phyloP scores from a whole-genome alignment of 2,329 filamentous ascomycete genomes.

The Colletotrichum abscissum region DNA sequence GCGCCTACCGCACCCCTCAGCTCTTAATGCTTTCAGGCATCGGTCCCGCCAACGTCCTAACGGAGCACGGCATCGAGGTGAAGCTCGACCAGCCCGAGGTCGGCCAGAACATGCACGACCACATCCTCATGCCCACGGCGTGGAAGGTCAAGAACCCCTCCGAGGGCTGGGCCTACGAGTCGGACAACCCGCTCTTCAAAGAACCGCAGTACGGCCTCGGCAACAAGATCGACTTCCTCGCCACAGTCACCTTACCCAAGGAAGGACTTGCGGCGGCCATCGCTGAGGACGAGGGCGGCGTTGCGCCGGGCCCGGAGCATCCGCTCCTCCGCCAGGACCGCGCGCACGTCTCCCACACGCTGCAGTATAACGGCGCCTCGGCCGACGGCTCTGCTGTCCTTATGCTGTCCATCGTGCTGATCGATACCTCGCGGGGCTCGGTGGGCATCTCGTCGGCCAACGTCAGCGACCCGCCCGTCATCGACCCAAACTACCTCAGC shows the following conservation, averaged over 20 bases:
- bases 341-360: constrained; percentile 4
- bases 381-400: constrained; percentile 30
- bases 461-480: not conserved
- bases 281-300: constrained; percentile 43
- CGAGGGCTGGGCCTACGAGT: constrained; percentile 46
- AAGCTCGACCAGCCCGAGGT: constrained; percentile 58
- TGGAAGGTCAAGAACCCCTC: constrained; percentile 46
- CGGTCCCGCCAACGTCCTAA: constrained; percentile 53
- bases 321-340: constrained; percentile 42
- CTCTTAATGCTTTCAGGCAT: constrained; percentile 65
- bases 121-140: constrained; percentile 54
- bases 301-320: constrained; percentile 41
- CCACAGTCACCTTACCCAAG: constrained; percentile 41
- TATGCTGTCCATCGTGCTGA: constrained; percentile 34
- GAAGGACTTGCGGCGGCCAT: constrained; percentile 46
- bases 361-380: constrained; percentile 23
- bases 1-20: constrained; percentile 62
- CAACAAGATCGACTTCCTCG: constrained; percentile 50
- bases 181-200: constrained; percentile 44
- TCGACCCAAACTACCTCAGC: not conserved
- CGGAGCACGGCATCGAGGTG: constrained; percentile 52
- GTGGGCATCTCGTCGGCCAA: not conserved
- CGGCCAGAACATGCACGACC: constrained; percentile 61
- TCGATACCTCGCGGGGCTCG: not conserved
- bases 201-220: constrained; percentile 50